Percentiles rank a stretch among this genome's conserved stretches.
phyloP scores from a whole-genome alignment of 2,329 filamentous ascomycete species.

The Pyrenophora seminiperda region DNA sequence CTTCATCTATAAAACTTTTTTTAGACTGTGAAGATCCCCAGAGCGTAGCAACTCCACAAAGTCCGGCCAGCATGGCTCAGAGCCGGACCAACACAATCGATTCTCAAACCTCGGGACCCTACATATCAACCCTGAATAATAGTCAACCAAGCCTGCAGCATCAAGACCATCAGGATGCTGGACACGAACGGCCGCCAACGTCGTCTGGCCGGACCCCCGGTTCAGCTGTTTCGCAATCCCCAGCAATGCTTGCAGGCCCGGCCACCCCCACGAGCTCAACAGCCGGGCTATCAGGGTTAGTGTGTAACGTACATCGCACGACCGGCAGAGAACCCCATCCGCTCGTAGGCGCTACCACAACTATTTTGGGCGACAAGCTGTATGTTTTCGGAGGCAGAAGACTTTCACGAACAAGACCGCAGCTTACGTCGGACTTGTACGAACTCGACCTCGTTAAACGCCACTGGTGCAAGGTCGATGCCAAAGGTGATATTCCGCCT shows the following conservation, averaged over 20 bases:
- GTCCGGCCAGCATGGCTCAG: slow-evolving; percentile 50
- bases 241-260: slow-evolving; percentile 45
- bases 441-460: slow-evolving; percentile 88
- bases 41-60: slow-evolving; percentile 27
- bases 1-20: slow-evolving; percentile 39
- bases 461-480: slow-evolving; percentile 91
- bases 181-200: slow-evolving; percentile 41
- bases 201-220: slow-evolving; percentile 45
- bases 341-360: slow-evolving; percentile 92
- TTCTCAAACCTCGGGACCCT: slow-evolving; percentile 52
- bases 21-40: slow-evolving; percentile 26
- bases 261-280: slow-evolving; percentile 52
- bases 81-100: slow-evolving; percentile 56
- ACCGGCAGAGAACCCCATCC: slow-evolving; percentile 91
- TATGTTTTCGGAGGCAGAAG: slow-evolving; percentile 95
- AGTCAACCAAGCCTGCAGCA: slow-evolving; percentile 55
- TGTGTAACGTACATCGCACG: slow-evolving; percentile 76
- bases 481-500: slow-evolving; percentile 81
- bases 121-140: slow-evolving; percentile 51
- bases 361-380: slow-evolving; percentile 90
- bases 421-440: slow-evolving; percentile 88
- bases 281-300: slow-evolving; percentile 68
- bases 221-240: slow-evolving; percentile 54
- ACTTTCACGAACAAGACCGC: slow-evolving; percentile 80
- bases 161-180: slow-evolving; percentile 51